Conservation (phyloP, 2,329 filamentous ascomycete genomes). For the Allantophomopsis cytisporea region DNA sequence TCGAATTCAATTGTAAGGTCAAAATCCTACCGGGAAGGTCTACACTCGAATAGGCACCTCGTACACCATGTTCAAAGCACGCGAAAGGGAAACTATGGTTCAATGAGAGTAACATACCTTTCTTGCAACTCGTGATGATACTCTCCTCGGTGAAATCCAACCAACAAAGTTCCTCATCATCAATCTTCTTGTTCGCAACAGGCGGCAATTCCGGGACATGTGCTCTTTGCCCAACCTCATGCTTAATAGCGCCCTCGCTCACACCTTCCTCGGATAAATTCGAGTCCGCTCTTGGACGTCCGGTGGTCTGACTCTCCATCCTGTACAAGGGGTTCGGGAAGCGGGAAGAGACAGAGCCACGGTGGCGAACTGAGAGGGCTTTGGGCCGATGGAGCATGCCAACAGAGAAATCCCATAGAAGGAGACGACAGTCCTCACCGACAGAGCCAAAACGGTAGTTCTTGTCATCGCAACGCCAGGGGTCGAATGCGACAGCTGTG, state of each 20-base stretch:
- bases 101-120: conserved; percentile 44
- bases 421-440: conserved; percentile 79
- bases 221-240: conserved; percentile 74
- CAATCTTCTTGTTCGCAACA: conserved; percentile 77
- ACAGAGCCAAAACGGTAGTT: conserved; percentile 96
- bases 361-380: conserved; percentile 44
- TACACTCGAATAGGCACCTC: not conserved
- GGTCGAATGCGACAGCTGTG: conserved; percentile 84
- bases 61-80: not conserved
- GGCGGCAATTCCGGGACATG: conserved; percentile 79
- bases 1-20: not conserved
- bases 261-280: conserved; percentile 39
- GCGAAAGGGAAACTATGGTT: conserved; percentile 6
- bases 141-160: conserved; percentile 87
- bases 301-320: conserved; percentile 49
- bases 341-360: conserved; percentile 33
- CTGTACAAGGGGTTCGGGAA: conserved; percentile 33
- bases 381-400: conserved; percentile 92
- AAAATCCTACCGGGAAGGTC: not conserved
- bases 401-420: conserved; percentile 95
- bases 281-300: conserved; percentile 58
- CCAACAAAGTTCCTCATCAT: conserved; percentile 80
- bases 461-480: conserved; percentile 89
- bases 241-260: conserved; percentile 49
- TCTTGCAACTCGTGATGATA: conserved; percentile 85